Evolutionary conservation across 75 land plant genomes (phyloP).

Genomic region (Sequoia sempervirens): DNA sequence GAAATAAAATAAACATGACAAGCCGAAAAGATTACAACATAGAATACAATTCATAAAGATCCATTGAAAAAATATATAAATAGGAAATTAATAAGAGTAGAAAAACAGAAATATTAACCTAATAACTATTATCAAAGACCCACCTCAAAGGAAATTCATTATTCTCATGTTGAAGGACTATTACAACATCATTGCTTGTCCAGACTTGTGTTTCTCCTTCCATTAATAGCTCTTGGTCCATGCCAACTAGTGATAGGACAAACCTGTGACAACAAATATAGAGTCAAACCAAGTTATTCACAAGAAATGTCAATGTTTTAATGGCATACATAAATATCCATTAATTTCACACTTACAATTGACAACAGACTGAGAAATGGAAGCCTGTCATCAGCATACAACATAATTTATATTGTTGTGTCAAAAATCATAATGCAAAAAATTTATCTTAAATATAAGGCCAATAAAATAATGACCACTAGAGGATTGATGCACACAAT

Average conservation of each 20-base stretch:
- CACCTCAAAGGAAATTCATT: constrained; percentile 67
- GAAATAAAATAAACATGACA: not conserved
- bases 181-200: constrained; percentile 94
- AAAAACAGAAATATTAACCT: not conserved
- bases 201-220: constrained; percentile 97
- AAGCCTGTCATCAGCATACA: not conserved
- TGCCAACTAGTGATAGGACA: constrained; percentile 87
- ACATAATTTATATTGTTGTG: not conserved
- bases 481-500: too few relatives aligned
- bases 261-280: constrained; percentile 46
- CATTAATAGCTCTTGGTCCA: constrained; percentile 82
- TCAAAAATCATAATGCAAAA: too few relatives aligned
- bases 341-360: not conserved
- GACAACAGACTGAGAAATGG: not conserved
- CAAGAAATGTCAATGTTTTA: not conserved
- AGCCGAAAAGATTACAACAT: not conserved
- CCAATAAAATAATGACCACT: too few relatives aligned
- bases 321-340: not conserved
- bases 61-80: not conserved
- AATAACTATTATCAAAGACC: not conserved
- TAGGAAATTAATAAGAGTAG: not conserved
- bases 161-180: constrained; percentile 87
- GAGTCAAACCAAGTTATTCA: not conserved
- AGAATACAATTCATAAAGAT: not conserved
- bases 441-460: not conserved